Percentiles rank a stretch among this genome's conserved stretches.
Conservation (phyloP, 768 basidiomycete species). For the Hypholoma sublateritium region DNA sequence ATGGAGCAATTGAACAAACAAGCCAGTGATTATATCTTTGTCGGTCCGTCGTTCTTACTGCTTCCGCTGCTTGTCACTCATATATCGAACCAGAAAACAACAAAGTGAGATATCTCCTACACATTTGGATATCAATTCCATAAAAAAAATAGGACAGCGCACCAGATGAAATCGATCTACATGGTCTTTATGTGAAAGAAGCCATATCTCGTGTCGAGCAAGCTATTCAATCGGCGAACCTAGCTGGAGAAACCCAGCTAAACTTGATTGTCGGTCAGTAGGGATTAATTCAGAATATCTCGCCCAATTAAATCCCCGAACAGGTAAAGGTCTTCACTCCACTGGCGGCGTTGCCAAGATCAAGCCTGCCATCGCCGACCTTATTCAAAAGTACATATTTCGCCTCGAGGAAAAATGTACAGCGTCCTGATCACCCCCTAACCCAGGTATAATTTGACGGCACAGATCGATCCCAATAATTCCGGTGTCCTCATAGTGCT, state of each 20-base stretch:
- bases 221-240: slow-evolving; percentile 67
- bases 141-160: slow-evolving; percentile 51
- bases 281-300: neutral
- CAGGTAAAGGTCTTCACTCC: slow-evolving; percentile 89
- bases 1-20: slow-evolving; percentile 81
- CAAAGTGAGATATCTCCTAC: slow-evolving; percentile 37
- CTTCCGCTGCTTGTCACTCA: neutral
- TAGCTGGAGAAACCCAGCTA: slow-evolving; percentile 60
- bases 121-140: neutral
- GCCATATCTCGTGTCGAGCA: slow-evolving; percentile 74
- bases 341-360: slow-evolving; percentile 76
- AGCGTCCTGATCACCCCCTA: neutral
- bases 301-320: neutral
- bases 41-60: slow-evolving; percentile 43
- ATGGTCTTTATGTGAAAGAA: slow-evolving; percentile 93
- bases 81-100: slow-evolving; percentile 68
- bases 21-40: slow-evolving; percentile 88
- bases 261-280: slow-evolving; percentile 82
- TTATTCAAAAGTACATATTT: slow-evolving; percentile 69
- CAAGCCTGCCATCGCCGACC: slow-evolving; percentile 86
- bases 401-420: neutral
- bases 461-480: slow-evolving; percentile 78
- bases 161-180: slow-evolving; percentile 81
- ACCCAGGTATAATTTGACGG: slow-evolving; percentile 66
- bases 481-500: slow-evolving; percentile 82